These are phyloP conservation scores for Oxalis stricta DNA, from an alignment of 441 rosid genomes.

Conservation along the genomic window DNA sequence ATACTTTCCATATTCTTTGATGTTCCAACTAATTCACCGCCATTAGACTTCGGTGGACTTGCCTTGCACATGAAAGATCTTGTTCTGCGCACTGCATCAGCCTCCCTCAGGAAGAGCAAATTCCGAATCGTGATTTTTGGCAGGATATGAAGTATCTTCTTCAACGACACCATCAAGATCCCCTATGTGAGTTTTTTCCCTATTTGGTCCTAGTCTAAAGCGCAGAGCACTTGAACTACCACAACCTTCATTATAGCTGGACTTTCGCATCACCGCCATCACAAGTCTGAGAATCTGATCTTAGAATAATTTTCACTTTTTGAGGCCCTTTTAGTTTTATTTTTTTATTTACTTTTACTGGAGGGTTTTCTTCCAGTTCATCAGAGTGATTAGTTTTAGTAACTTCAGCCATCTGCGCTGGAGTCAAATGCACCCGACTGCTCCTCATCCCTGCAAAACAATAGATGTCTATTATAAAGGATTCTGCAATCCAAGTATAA, in stretches of 20 bases:
- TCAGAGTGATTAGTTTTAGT: slow-evolving; percentile 18
- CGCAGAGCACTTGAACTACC: slow-evolving; percentile 18
- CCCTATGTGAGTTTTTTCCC: slow-evolving; percentile 14
- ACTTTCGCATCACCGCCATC: slow-evolving; percentile 15
- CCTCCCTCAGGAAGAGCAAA: slow-evolving; percentile 23
- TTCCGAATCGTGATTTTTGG: slow-evolving; percentile 18
- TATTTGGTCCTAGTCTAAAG: slow-evolving; percentile 12
- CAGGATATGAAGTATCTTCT: slow-evolving; percentile 16
- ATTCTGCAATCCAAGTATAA: slow-evolving; percentile 7
- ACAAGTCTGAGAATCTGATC: slow-evolving; percentile 19
- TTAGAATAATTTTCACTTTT: slow-evolving; percentile 14
- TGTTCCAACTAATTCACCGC: slow-evolving; percentile 24
- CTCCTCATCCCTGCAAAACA: slow-evolving; percentile 42
- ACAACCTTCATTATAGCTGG: slow-evolving; percentile 16
- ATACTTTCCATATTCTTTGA: slow-evolving; percentile 21
- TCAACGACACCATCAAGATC: slow-evolving; percentile 16
- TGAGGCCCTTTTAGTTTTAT: slow-evolving; percentile 36
- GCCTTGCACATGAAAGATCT: slow-evolving; percentile 58
- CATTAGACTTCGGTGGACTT: slow-evolving; percentile 28
- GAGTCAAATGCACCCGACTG: slow-evolving; percentile 14
- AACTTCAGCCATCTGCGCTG: slow-evolving; percentile 11
- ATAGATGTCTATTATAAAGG: slow-evolving; percentile 10
- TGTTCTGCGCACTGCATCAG: slow-evolving; percentile 45
- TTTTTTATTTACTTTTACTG: slow-evolving; percentile 38
- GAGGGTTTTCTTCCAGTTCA: slow-evolving; percentile 31